phyloP scores from a whole-genome alignment of 2,329 filamentous ascomycete species.

The Microcyclospora tardicrescens region DNA sequence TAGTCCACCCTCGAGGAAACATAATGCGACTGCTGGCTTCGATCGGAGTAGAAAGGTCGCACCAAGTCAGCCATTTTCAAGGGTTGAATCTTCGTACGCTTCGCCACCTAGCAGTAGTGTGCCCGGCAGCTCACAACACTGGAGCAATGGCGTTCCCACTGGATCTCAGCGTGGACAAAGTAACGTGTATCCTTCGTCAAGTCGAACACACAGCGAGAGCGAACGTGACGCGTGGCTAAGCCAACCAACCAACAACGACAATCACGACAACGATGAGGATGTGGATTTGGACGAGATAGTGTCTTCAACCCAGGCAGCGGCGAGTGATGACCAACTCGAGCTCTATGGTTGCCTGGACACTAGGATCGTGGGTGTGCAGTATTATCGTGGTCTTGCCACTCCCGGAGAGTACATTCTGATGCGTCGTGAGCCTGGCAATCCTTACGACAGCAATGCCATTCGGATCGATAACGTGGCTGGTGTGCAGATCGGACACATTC shows the following conservation, averaged over 20 bases:
- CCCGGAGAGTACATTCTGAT: slow-evolving; percentile 51
- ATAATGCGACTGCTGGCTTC: too few species aligned
- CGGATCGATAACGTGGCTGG: slow-evolving; percentile 64
- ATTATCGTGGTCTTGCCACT: slow-evolving; percentile 51
- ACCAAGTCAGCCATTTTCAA: too few species aligned
- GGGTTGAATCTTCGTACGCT: too few species aligned
- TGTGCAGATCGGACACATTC: slow-evolving; percentile 67
- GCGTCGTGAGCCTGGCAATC: slow-evolving; percentile 53
- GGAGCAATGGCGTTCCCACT: too few species aligned
- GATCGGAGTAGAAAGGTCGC: too few species aligned
- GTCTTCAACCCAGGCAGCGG: slow-evolving; percentile 19
- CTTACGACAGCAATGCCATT: slow-evolving; percentile 58
- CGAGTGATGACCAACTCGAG: slow-evolving; percentile 14
- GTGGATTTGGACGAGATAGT: slow-evolving; percentile 17
- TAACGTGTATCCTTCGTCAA: slow-evolving; percentile 2
- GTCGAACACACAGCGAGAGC: slow-evolving; percentile 5
- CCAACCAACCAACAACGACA: background rate
- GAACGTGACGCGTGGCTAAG: slow-evolving; percentile 17
- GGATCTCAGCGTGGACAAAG: too few species aligned
- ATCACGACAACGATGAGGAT: slow-evolving; percentile 12
- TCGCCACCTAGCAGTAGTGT: too few species aligned
- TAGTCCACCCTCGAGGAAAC: too few species aligned
- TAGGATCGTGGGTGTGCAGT: slow-evolving; percentile 49
- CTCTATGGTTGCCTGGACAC: slow-evolving; percentile 29
- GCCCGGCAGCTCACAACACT: too few species aligned